Base-by-base conservation (phyloP, 345 rosid species). In the Euclidium syriacum region DNA sequence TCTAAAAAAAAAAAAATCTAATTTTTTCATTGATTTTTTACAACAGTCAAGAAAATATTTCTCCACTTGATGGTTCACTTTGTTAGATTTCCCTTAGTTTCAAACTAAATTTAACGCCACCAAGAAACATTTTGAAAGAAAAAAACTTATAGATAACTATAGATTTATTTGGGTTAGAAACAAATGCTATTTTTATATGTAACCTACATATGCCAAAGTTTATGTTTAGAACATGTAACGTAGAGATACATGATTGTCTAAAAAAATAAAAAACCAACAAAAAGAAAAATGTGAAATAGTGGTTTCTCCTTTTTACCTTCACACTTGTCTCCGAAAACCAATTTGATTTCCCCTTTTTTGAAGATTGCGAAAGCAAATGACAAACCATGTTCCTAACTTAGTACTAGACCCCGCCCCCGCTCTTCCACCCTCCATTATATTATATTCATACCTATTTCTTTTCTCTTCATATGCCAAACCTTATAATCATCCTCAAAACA, bases 371-470 rank as follows among this genome's bases (percentile, higher is more conserved):
- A 70, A 72, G 59, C 63, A 43, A 34, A 67, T 58, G 79, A 80
- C 79, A 72, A 75, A 27, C 78, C 73, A 72, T 75, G 80, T 69
- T 72, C 86, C 82, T 67, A 75, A 69, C 75, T 68, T 56, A 34
- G 46, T 7, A 62, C 44, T 47, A 54, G 48, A 29, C 61, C 39
- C 61, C 35, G 29, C 20, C 1, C 39, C 24, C 47, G 40, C 4
- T 27, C 30, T 51, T 36, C 54, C 9, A 29, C 41, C 6, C 7
- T 27, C 41, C 39, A 35, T 32, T 74, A 67, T 71, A 65, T 70
- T n/a, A n/a, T n/a, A n/a, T n/a, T n/a, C n/a, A 48, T 68, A 54
- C 49, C 67, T 17, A 46, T 11, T 27, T 14, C 29, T 17, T 50
- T 36, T 18, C 24, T 7, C 47, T 34, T 15, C 9, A 24, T 40